These are phyloP conservation scores for Terfezia boudieri DNA, from an alignment of 495 filamentous ascomycete genomes.

Conservation along the genomic window DNA sequence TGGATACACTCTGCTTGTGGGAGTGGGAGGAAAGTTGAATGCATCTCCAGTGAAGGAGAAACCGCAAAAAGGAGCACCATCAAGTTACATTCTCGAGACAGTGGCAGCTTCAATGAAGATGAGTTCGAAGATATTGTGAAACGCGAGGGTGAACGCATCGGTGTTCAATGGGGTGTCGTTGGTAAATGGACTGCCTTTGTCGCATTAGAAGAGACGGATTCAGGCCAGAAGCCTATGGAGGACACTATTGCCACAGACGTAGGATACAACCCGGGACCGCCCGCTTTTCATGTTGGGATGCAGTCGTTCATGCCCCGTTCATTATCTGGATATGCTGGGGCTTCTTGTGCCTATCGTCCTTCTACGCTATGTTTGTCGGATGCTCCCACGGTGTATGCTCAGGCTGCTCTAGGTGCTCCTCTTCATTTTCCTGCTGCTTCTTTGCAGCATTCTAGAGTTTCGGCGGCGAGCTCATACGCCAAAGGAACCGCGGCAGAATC, in stretches of 20 bases:
- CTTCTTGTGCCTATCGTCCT: no score
- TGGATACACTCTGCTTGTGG: conserved; percentile 28
- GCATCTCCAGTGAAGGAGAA: background rate
- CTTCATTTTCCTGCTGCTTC: background rate
- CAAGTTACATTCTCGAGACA: background rate
- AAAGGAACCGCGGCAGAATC: no score
- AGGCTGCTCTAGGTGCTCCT: background rate
- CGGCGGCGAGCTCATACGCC: no score
- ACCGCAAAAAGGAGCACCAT: background rate
- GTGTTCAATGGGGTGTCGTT: conserved; percentile 39
- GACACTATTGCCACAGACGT: no score
- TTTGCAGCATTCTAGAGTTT: background rate
- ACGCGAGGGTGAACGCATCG: conserved; percentile 39
- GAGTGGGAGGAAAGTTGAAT: background rate
- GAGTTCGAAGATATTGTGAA: conserved; percentile 31
- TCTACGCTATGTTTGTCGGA: no score
- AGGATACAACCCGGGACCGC: no score
- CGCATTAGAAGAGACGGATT: conserved; percentile 26
- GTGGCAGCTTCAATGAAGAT: background rate
- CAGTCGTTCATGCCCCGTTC: no score
- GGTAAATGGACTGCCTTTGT: conserved; percentile 52
- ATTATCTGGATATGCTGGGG: no score
- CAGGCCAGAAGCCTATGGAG: background rate
- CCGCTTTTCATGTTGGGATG: no score
- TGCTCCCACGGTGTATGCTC: no score